Conservation (phyloP, 805 yeast species). For the Yarrowia sp. region DNA sequence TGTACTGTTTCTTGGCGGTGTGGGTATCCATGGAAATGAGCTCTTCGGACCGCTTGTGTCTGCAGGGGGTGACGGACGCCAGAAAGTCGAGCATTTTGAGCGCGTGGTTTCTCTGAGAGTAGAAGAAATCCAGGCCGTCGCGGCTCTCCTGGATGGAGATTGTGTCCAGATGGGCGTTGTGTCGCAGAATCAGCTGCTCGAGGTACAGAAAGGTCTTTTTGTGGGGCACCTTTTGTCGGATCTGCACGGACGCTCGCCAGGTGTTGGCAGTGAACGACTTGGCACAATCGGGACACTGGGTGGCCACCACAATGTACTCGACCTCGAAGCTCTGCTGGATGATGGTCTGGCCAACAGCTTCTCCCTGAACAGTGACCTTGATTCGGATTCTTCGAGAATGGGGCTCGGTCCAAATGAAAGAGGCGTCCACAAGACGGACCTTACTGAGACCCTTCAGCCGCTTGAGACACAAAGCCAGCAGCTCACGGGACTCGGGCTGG, state of each 20-base stretch:
- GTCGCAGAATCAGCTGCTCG: conserved; percentile 89
- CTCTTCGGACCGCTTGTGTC: conserved; percentile 83
- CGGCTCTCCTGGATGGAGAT: conserved; percentile 85
- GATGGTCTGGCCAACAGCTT: conserved; percentile 77
- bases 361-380: conserved; percentile 92
- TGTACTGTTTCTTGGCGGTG: conserved; percentile 83
- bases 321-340: conserved; percentile 93
- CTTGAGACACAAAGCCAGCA: conserved; percentile 87
- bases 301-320: conserved; percentile 89
- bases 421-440: conserved; percentile 88
- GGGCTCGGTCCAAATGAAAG: conserved; percentile 97
- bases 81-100: conserved; percentile 90
- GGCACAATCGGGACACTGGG: conserved; percentile 98
- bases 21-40: conserved; percentile 88
- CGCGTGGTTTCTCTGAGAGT: conserved; percentile 87
- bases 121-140: conserved; percentile 92
- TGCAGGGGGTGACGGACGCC: conserved; percentile 79
- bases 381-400: conserved; percentile 92
- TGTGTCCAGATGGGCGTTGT: conserved; percentile 91
- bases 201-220: conserved; percentile 91
- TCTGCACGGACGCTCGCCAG: conserved; percentile 96
- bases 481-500: conserved; percentile 88
- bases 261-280: conserved; percentile 91
- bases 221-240: conserved; percentile 94
- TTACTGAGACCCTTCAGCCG: conserved; percentile 86